Evolutionary conservation across 176 grass and related monocot genomes (phyloP).

Genomic region (Oryza officinalis): DNA sequence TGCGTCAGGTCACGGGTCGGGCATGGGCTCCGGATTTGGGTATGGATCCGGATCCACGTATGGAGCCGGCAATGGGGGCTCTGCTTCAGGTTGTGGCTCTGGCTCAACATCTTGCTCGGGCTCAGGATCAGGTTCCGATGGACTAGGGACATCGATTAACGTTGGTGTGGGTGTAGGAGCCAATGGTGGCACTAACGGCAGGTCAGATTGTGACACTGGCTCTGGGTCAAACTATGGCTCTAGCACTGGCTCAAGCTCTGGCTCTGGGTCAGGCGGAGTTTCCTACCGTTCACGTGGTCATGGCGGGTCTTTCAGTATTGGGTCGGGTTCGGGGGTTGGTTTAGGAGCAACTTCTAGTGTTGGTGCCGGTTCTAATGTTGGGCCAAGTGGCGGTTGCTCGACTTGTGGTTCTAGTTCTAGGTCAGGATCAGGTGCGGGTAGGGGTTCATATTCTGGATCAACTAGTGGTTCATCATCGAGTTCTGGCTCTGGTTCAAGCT

Average conservation of each 20-base stretch:
- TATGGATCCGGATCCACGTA: constrained; percentile 26
- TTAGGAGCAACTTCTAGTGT: background rate
- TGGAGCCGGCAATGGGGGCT: constrained; percentile 30
- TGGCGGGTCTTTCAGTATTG: background rate
- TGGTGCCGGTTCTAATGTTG: constrained; percentile 2
- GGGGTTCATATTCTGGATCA: constrained; percentile 6
- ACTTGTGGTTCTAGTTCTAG: constrained; percentile 7
- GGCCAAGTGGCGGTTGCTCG: constrained; percentile 14
- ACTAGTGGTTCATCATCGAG: too few species aligned
- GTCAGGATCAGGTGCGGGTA: background rate
- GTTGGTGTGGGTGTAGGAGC: constrained; percentile 25
- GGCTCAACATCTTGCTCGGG: constrained; percentile 37
- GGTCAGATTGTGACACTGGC: constrained; percentile 20
- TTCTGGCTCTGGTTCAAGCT: too few species aligned
- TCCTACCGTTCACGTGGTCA: constrained; percentile 3
- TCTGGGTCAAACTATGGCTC: constrained; percentile 19
- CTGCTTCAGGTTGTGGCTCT: constrained; percentile 30
- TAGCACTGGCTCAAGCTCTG: background rate
- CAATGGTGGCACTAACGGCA: constrained; percentile 12
- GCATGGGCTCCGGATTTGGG: constrained; percentile 35
- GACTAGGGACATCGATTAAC: constrained; percentile 25
- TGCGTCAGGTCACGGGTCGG: constrained; percentile 26
- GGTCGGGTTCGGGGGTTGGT: background rate
- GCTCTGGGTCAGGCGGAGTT: background rate
- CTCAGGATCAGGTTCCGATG: background rate